Percentiles rank a stretch among this genome's conserved stretches.
Evolutionary conservation across 257 asterid species (phyloP).

Genomic region (Salvia rosmarinus): DNA sequence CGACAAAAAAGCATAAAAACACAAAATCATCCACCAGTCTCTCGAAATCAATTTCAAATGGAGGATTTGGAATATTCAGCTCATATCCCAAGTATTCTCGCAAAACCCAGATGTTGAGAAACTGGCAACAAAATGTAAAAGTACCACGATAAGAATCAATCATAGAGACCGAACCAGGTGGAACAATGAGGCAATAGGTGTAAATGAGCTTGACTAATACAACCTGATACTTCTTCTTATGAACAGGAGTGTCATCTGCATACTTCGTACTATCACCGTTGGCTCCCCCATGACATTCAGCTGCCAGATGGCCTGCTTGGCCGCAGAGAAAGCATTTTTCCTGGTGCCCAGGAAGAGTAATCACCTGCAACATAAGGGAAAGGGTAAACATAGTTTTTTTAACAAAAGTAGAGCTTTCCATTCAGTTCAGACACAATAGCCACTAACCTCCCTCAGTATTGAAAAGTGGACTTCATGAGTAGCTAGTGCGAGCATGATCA

Average conservation of each 20-base stretch:
- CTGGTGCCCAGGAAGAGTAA: constrained; percentile 77
- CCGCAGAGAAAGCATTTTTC: constrained; percentile 92
- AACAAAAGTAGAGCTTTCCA: constrained; percentile 5
- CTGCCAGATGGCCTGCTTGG: constrained; percentile 89
- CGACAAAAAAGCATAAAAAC: constrained; percentile 89
- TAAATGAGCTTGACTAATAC: constrained; percentile 19
- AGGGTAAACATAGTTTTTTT: not conserved
- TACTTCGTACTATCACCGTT: constrained; percentile 49
- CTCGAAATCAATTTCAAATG: constrained; percentile 79
- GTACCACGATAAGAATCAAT: constrained; percentile 36
- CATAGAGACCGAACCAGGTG: constrained; percentile 19
- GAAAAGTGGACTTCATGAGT: constrained; percentile 97
- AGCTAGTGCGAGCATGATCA: constrained; percentile 93
- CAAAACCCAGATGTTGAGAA: constrained; percentile 84
- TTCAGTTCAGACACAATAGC: constrained; percentile 32
- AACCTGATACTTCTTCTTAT: constrained; percentile 95
- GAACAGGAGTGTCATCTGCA: constrained; percentile 63
- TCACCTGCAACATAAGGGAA: constrained; percentile 58
- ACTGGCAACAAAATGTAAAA: constrained; percentile 51
- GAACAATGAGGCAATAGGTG: constrained; percentile 6
- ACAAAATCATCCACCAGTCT: constrained; percentile 97
- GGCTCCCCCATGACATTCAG: constrained; percentile 66
- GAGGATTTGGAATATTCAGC: constrained; percentile 70
- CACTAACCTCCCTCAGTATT: constrained; percentile 89
- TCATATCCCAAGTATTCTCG: constrained; percentile 92